phyloP scores from a whole-genome alignment of 768 basidiomycete genomes.

The Suillus decipiens region DNA sequence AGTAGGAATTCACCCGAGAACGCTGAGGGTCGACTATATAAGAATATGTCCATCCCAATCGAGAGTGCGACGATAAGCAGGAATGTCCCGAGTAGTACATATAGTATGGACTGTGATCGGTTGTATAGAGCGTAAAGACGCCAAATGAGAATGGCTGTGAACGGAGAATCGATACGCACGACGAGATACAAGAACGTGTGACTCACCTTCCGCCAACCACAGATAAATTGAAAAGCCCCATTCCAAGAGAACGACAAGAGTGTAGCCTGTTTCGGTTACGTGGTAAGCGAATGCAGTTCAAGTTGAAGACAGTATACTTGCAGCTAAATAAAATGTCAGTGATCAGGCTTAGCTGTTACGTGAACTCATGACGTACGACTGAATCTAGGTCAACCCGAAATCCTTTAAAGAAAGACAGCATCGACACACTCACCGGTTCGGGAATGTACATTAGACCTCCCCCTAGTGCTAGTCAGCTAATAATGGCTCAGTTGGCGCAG shows the following conservation, averaged over 20 bases:
- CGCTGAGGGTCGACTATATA: conserved; percentile 1
- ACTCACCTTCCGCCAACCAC: background rate
- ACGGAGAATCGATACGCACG: background rate
- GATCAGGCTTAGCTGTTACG: background rate
- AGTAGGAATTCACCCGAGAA: background rate
- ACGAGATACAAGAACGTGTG: no score
- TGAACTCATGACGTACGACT: conserved; percentile 1
- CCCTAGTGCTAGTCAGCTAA: conserved; percentile 2
- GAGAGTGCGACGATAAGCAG: background rate
- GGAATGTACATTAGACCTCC: conserved; percentile 2
- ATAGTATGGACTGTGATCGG: background rate
- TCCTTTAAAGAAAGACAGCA: background rate
- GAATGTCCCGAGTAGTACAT: background rate
- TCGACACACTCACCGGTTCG: background rate
- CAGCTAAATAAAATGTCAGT: background rate
- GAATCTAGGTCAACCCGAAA: background rate
- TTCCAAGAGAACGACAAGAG: background rate
- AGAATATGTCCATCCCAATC: background rate
- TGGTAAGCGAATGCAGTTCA: background rate
- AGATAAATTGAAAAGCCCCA: background rate
- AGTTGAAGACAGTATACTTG: background rate
- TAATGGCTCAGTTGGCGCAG: background rate
- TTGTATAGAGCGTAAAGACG: conserved; percentile 1
- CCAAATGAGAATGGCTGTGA: background rate
- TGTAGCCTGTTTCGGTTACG: background rate